These are phyloP conservation scores for Phytophthora crassamura DNA, from an alignment of 352 stramenopile species.

Conservation along the genomic window DNA sequence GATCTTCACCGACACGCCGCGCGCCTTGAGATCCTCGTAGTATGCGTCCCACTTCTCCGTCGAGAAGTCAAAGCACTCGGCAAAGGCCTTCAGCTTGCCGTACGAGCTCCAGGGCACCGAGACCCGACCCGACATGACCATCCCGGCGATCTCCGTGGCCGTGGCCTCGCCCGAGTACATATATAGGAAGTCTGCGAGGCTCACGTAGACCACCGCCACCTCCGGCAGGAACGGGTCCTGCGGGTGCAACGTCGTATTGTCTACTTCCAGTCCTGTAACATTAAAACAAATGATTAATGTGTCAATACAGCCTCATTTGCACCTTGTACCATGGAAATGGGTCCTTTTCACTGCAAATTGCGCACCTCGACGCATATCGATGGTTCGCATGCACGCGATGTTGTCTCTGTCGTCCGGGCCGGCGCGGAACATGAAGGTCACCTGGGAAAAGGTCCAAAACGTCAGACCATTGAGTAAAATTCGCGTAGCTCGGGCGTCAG, in stretches of 20 bases:
- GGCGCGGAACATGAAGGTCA: conserved; percentile 83
- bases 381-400: conserved; percentile 74
- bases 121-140: conserved; percentile 88
- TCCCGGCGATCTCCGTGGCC: conserved; percentile 77
- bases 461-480: conserved; percentile 1
- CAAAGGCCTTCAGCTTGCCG: conserved; percentile 85
- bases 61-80: conserved; percentile 88
- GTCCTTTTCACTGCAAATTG: neutral
- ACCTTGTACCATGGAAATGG: neutral
- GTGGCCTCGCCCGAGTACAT: conserved; percentile 88
- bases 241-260: conserved; percentile 49
- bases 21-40: conserved; percentile 58
- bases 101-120: conserved; percentile 84
- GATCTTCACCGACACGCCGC: conserved; percentile 25
- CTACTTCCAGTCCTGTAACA: conserved; percentile 57
- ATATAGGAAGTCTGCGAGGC: conserved; percentile 83
- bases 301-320: neutral
- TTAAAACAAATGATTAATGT: conserved; percentile 1
- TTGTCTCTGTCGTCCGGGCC: conserved; percentile 46
- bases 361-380: conserved; percentile 78
- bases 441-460: conserved; percentile 37
- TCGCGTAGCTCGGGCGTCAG: neutral
- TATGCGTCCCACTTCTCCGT: conserved; percentile 83
- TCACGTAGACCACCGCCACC: conserved; percentile 78
- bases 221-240: conserved; percentile 65